phyloP scores from a whole-genome alignment of 2,329 filamentous ascomycete species.

The Aspergillus glaucus region DNA sequence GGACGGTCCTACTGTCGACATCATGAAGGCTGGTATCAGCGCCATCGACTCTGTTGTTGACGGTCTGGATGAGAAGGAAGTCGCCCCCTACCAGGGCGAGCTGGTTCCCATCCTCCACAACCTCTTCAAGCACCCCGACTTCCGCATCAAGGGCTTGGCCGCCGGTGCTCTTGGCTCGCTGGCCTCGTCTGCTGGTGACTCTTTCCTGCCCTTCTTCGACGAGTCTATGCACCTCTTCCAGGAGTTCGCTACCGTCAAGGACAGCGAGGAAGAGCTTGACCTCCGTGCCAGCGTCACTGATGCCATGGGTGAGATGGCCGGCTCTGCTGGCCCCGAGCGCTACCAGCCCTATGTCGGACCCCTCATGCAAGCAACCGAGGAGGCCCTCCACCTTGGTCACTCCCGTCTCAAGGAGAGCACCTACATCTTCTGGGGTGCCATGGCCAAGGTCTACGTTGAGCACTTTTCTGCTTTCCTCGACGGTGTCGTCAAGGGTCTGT shows the following conservation, averaged over 20 bases:
- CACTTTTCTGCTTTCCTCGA: conserved; percentile 43
- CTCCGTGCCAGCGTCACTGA: conserved; percentile 86
- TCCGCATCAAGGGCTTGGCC: conserved; percentile 82
- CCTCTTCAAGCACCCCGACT: conserved; percentile 76
- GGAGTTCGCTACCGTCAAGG: conserved; percentile 76
- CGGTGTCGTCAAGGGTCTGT: conserved; percentile 51
- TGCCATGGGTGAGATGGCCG: conserved; percentile 85
- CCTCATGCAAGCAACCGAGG: conserved; percentile 86
- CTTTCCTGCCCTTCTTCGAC: conserved; percentile 87
- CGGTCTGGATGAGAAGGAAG: conserved; percentile 67
- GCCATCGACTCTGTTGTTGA: conserved; percentile 89
- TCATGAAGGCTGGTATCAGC: conserved; percentile 83
- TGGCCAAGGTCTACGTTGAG: conserved; percentile 88
- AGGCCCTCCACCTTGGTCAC: conserved; percentile 81
- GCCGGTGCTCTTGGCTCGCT: conserved; percentile 87
- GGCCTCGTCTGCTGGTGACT: conserved; percentile 72
- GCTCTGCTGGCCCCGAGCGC: conserved; percentile 73
- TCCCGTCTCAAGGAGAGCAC: conserved; percentile 89
- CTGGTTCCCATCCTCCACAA: conserved; percentile 78
- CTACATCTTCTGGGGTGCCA: conserved; percentile 92
- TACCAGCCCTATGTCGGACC: conserved; percentile 90
- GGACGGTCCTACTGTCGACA: conserved; percentile 70
- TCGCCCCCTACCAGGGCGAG: conserved; percentile 73
- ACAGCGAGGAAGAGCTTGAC: conserved; percentile 81
- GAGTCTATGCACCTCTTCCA: conserved; percentile 85